Conservation (phyloP, 208 protist species). For the Tritrichomonas foetus region DNA sequence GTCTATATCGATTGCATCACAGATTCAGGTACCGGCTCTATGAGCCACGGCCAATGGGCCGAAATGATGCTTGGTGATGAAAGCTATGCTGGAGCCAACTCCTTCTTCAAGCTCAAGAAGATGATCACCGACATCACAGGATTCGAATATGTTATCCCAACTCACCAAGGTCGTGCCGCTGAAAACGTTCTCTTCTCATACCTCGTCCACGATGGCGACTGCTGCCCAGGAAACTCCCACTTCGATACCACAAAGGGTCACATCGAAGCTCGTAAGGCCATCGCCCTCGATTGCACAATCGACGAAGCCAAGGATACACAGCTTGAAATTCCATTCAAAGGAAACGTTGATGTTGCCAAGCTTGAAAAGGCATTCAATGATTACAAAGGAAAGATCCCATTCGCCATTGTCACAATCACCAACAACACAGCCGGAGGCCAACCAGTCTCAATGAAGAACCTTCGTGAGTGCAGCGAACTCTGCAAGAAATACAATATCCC, state of each 20-base stretch:
- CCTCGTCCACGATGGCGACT: not conserved
- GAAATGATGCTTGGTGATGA: conserved; percentile 41
- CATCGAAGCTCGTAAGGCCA: not conserved
- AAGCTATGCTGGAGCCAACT: conserved; percentile 30
- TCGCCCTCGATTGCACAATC: conserved; percentile 22
- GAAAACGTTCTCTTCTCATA: conserved; percentile 40
- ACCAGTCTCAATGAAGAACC: conserved; percentile 42
- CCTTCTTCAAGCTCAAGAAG: conserved; percentile 27
- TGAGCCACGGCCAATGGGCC: conserved; percentile 37
- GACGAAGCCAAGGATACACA: conserved; percentile 37
- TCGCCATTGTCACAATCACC: conserved; percentile 40
- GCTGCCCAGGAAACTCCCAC: conserved; percentile 24
- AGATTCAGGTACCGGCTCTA: conserved; percentile 43
- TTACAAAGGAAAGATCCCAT: not conserved
- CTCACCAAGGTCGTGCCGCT: conserved; percentile 43
- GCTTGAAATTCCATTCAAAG: conserved; percentile 26
- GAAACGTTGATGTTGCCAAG: conserved; percentile 27
- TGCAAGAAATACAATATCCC: not conserved
- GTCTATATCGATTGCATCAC: conserved; percentile 41
- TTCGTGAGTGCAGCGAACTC: conserved; percentile 11
- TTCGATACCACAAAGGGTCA: conserved; percentile 44
- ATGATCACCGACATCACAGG: conserved; percentile 27
- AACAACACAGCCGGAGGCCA: conserved; percentile 45
- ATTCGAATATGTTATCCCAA: conserved; percentile 39
- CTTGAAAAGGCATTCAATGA: not conserved